Evolutionary conservation across 257 asterid genomes (phyloP).

Genomic region (Parsonsia alboflavescens): DNA sequence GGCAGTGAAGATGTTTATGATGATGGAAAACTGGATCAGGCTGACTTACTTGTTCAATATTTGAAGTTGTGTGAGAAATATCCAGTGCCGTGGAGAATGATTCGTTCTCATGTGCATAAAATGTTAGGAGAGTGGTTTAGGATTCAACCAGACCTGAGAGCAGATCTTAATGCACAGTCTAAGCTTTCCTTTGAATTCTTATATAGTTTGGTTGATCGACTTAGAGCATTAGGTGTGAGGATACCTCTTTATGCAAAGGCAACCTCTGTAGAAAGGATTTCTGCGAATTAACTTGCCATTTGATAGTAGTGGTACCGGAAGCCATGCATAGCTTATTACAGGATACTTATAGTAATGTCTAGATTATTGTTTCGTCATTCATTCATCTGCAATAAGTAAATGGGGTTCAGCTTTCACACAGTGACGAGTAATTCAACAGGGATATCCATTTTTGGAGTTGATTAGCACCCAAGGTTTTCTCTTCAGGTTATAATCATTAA

Average conservation of each 20-base stretch:
- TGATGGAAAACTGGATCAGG: constrained; percentile 66
- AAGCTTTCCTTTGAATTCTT: constrained; percentile 76
- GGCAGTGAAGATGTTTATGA: constrained; percentile 32
- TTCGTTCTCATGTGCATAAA: constrained; percentile 92
- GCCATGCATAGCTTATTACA: background rate
- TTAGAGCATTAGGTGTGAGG: constrained; percentile 57
- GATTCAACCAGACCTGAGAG: constrained; percentile 66
- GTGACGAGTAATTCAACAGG: background rate
- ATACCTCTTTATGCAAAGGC: constrained; percentile 66
- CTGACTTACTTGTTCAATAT: constrained; percentile 63
- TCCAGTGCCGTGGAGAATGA: constrained; percentile 97
- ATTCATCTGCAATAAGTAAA: background rate
- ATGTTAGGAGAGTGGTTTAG: constrained; percentile 91
- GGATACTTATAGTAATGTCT: background rate
- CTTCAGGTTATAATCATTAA: background rate
- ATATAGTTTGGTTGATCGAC: constrained; percentile 55
- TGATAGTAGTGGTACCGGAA: constrained; percentile 16
- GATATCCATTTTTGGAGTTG: background rate
- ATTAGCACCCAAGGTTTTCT: background rate
- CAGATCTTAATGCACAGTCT: constrained; percentile 59
- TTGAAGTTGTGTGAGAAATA: constrained; percentile 68
- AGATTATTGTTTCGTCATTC: background rate
- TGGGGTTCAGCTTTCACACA: background rate
- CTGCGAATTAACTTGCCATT: constrained; percentile 25
- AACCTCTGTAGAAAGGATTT: constrained; percentile 1